A percentile compares a stretch with the other conserved stretches of the same genome.
Conservation (phyloP, 257 asterid species). For the Solanum dulcamara region DNA sequence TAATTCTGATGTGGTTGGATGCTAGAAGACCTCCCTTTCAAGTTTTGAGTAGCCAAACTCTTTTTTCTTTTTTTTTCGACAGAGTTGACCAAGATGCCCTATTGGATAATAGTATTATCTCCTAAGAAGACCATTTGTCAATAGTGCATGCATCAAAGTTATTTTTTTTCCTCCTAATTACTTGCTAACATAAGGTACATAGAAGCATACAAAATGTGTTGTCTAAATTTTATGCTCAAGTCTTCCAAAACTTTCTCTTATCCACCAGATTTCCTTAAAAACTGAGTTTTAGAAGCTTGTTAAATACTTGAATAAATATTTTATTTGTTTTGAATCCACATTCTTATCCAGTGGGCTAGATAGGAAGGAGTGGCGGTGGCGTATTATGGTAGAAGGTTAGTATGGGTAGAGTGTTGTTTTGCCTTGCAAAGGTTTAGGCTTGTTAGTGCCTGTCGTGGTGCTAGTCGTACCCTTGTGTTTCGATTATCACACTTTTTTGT, state of each 20-base stretch:
- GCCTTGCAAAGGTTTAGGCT: no score
- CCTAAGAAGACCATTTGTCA: neutral
- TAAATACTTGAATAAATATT: neutral
- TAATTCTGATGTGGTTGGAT: neutral
- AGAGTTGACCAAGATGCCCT: neutral
- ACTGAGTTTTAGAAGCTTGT: neutral
- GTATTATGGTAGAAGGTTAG: no score
- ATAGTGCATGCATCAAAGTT: neutral
- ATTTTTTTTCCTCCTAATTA: neutral
- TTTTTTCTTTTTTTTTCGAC: neutral
- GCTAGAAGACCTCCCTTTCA: neutral
- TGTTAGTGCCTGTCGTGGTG: no score
- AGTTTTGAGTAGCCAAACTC: neutral
- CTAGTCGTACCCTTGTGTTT: no score
- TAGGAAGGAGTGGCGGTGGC: no score
- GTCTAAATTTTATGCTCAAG: neutral
- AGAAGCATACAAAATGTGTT: neutral
- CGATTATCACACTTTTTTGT: no score
- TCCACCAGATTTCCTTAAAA: neutral
- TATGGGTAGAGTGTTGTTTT: no score
- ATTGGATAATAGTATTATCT: neutral
- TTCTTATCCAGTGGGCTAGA: neutral
- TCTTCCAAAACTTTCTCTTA: neutral
- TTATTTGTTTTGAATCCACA: neutral
- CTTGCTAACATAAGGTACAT: neutral